Evolutionary conservation across 495 filamentous ascomycete species (phyloP).

Genomic region (Lasiosphaeris hirsuta): DNA sequence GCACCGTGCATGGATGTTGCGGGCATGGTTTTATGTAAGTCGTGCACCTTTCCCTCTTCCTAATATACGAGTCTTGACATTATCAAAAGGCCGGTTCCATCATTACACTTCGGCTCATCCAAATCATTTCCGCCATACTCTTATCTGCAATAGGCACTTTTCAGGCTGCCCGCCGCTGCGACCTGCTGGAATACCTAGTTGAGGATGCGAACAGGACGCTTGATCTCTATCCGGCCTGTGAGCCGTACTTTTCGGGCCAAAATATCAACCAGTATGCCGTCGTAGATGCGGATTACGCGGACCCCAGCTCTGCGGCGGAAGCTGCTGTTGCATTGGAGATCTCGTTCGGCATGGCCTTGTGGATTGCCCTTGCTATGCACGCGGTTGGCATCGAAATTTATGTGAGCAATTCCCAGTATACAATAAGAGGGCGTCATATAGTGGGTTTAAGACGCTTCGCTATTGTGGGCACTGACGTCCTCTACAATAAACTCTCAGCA

Average conservation of each 20-base stretch:
- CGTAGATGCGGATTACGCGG: constrained; percentile 21
- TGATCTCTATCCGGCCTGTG: constrained; percentile 39
- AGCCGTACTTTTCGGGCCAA: constrained; percentile 20
- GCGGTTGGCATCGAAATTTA: constrained; percentile 52
- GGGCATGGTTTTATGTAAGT: constrained; percentile 45
- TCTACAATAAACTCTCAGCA: too few relatives aligned
- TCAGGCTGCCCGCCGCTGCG: constrained; percentile 37
- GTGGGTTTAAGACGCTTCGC: background rate
- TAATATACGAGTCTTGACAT: too few relatives aligned
- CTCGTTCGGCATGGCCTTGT: constrained; percentile 43
- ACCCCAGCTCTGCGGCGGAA: constrained; percentile 5
- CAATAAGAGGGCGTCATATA: background rate
- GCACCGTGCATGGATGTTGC: constrained; percentile 57
- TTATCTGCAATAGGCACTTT: constrained; percentile 26
- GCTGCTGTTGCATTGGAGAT: constrained; percentile 33
- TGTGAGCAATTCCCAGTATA: constrained; percentile 34
- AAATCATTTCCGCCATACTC: constrained; percentile 33
- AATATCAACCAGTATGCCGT: constrained; percentile 19
- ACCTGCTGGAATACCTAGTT: constrained; percentile 34
- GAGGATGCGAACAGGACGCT: constrained; percentile 11
- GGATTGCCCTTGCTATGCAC: constrained; percentile 48
- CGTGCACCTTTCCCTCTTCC: too few relatives aligned
- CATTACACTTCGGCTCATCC: constrained; percentile 46
- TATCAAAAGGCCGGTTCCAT: constrained; percentile 37
- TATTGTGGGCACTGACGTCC: background rate